These are phyloP conservation scores for Colletotrichum sp. DNA, from an alignment of 2,329 filamentous ascomycete genomes.

Conservation along the genomic window DNA sequence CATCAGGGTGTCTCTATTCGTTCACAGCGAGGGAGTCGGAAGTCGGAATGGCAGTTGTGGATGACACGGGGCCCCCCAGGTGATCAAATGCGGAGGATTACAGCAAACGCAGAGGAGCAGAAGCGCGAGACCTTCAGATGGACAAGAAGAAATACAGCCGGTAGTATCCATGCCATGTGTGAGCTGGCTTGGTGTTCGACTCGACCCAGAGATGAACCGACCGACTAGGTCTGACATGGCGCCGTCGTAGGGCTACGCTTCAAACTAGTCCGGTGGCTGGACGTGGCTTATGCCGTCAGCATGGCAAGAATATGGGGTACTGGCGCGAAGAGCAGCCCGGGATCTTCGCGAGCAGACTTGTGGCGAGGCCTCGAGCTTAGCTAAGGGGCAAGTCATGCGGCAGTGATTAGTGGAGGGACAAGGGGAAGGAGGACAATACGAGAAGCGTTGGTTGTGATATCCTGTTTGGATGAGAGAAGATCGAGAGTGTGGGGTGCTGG, in stretches of 20 bases:
- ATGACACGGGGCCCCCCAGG: conserved; percentile 1
- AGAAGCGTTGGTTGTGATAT: conserved; percentile 5
- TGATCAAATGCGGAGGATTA: not conserved
- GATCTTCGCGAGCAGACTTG: not conserved
- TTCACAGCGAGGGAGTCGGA: not conserved
- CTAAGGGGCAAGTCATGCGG: conserved; percentile 20
- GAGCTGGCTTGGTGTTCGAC: not conserved
- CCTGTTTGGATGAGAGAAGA: not conserved
- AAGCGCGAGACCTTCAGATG: not conserved
- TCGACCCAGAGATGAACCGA: not conserved
- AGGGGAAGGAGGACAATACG: conserved; percentile 5
- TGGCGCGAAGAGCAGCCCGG: not conserved
- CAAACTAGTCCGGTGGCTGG: not conserved
- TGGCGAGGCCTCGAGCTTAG: not conserved
- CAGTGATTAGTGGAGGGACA: not conserved
- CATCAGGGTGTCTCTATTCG: not conserved
- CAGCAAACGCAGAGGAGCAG: not conserved
- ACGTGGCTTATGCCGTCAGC: conserved; percentile 8
- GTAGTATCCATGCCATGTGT: not conserved
- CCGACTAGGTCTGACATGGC: conserved; percentile 10
- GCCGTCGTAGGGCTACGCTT: conserved; percentile 6
- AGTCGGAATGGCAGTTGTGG: conserved; percentile 18
- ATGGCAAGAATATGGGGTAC: not conserved
- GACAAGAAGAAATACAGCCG: not conserved
- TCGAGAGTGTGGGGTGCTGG: conserved; percentile 17